These are phyloP conservation scores for Hyaloscypha finlandica DNA, from an alignment of 495 filamentous ascomycete species.

Conservation along the genomic window DNA sequence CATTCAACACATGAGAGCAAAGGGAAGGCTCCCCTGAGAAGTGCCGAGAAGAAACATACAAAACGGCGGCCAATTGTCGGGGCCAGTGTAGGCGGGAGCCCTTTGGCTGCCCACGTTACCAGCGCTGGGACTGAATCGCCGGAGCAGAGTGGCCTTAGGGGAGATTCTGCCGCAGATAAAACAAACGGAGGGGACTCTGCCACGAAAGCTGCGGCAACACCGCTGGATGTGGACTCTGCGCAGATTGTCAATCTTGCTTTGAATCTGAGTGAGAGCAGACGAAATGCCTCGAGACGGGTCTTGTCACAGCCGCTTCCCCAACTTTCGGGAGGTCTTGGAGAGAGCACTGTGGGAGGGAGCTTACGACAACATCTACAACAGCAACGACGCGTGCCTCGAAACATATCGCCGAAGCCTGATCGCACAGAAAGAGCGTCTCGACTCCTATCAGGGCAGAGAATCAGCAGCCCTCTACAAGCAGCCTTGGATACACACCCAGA, in stretches of 20 bases:
- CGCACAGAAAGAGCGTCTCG: conserved; percentile 39
- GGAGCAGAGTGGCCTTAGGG: background rate
- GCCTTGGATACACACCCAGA: conserved; percentile 41
- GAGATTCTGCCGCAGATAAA: conserved; percentile 9
- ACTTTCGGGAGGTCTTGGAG: conserved; percentile 44
- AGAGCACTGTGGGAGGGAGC: conserved; percentile 49
- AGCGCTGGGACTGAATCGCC: conserved; percentile 6
- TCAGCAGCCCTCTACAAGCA: conserved; percentile 46
- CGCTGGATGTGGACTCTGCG: conserved; percentile 69
- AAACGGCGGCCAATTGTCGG: conserved; percentile 27
- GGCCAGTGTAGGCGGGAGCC: conserved; percentile 20
- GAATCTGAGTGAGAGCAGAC: conserved; percentile 81
- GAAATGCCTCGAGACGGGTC: conserved; percentile 57
- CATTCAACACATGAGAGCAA: conserved; percentile 28
- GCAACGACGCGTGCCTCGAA: conserved; percentile 59
- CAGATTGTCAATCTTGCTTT: conserved; percentile 91
- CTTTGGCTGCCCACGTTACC: conserved; percentile 23
- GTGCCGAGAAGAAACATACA: conserved; percentile 27
- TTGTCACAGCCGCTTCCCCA: conserved; percentile 53
- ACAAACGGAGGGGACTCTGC: background rate
- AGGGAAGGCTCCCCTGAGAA: conserved; percentile 22
- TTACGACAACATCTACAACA: conserved; percentile 66
- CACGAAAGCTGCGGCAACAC: conserved; percentile 4
- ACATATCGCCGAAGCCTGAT: conserved; percentile 56
- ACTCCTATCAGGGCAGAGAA: conserved; percentile 35